phyloP scores from a whole-genome alignment of 345 rosid species.

The Linum usitatissimum region DNA sequence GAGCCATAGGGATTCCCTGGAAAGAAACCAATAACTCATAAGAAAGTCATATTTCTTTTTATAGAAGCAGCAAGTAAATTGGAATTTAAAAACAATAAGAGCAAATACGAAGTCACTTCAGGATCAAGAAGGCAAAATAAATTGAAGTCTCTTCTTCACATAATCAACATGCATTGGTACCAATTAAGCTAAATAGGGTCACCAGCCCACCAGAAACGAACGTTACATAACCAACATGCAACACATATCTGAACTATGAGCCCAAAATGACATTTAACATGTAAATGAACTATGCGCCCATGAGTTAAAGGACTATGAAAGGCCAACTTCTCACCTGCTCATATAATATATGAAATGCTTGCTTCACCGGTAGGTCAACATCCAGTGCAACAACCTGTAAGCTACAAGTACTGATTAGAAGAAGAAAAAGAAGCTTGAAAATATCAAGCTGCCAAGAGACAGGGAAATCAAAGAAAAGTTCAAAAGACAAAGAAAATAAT shows the following conservation, averaged over 20 bases:
- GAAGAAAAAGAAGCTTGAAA: slow-evolving; percentile 1
- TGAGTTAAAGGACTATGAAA: neutral
- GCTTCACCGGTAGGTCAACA: slow-evolving; percentile 23
- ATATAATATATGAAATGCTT: slow-evolving; percentile 18
- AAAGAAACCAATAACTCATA: slow-evolving; percentile 23
- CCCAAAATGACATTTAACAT: neutral
- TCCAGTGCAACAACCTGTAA: slow-evolving; percentile 25
- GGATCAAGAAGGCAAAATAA: neutral
- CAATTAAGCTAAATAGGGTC: neutral
- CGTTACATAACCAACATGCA: neutral
- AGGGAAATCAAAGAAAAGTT: slow-evolving; percentile 1
- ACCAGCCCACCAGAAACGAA: neutral
- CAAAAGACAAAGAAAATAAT: slow-evolving; percentile 13
- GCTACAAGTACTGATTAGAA: slow-evolving; percentile 16
- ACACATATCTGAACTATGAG: neutral
- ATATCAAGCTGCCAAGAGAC: neutral
- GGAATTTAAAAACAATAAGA: slow-evolving; percentile 11
- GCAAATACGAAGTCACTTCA: neutral
- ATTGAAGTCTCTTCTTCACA: too few relatives aligned
- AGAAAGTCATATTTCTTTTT: slow-evolving; percentile 18
- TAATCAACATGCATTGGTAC: neutral
- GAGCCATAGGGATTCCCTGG: slow-evolving; percentile 27
- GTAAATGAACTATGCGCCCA: too few relatives aligned
- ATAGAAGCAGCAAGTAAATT: slow-evolving; percentile 15
- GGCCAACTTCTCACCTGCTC: slow-evolving; percentile 17